Evolutionary conservation across 257 asterid species (phyloP), one percentile per base, ranked within the genome.

Genomic region (Henckelia pumila): DNA sequence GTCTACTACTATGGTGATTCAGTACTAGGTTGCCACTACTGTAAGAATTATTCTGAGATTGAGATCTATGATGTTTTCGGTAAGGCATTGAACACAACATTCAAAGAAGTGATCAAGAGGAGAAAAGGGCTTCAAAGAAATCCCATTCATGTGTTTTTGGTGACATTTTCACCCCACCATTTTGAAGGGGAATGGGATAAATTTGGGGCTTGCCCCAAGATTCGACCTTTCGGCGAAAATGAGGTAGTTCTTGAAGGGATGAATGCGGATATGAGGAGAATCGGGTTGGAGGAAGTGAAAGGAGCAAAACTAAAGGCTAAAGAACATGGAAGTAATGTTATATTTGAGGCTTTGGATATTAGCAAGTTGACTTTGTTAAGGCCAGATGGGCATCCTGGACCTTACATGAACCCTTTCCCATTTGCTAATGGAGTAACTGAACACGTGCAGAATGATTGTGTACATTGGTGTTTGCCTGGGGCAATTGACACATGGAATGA

Each of bases 391-490:
- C 96, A 92, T 61, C 98, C 96, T 1, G 95, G 95, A 3, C 96
- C 96, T 2, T 92, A 92, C 60, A 81, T 87, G 88, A 60, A 81
- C 65, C 88, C 92, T 0, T 74, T 69, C 37, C 98, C 98, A 3
- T 91, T 91, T 32, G 86, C 84, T 0, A 84, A 85, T 21, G 95
- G 92, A n/a, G 61, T 85, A 28, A 5, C 70, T 0, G 92, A 81
- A 2, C 83, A 73, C 0, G 91, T 89, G 22, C 95, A 57, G 32
- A 87, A 89, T 53, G 98, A 92, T 47, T 89, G 98, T 40, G 95
- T 89, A 60, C 98, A 92, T 66, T 92, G 98, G 96, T 92, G 98
- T 71, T 56, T 89, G 59, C 98, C 96, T 6, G 95, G 98, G n/a
- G 81, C 98, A 0, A 86, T 89, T 17, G 98, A 92, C 68, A 69